Evolutionary conservation across 345 rosid species (phyloP), one percentile per base, ranked within the genome.

Genomic region (Rubroshorea leprosula): DNA sequence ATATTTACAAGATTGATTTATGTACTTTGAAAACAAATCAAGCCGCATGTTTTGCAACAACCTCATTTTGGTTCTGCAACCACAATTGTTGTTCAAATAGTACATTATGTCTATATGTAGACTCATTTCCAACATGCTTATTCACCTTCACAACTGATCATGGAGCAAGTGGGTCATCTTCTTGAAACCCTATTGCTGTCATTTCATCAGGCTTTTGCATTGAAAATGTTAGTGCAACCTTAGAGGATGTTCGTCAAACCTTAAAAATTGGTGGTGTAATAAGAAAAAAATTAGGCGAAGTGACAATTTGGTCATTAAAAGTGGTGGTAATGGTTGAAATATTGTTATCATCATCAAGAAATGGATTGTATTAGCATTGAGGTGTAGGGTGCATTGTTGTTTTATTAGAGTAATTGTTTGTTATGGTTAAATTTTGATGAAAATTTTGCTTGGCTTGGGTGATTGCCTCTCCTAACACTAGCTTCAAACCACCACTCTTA

Each of bases 31-130:
- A n/a, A n/a, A n/a, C n/a, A n/a, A n/a, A n/a, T 80, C 70, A 78
- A 44, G 61, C 35, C 44, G 66, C 46, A 51, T 75, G 82, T 65
- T 84, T 88, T 20, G 86, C 72, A 15, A 91, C 81, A 45, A 92
- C 86, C 76, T 75, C 83, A 66, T 77, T 80, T 66, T 92, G 92
- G 61, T 80, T 68, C 71, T 80, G 79, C 65, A 84, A 66, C 96
- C 98, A 89, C 26, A 80, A 6, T 39, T 80, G 78, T 18, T 84
- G 92, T 67, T 91, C 82, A 47, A 69, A 68, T 65, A 71, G 49
- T 62, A 88, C 47, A 49, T 48, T 73, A 49, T 74, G 72, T 43
- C 74, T 76, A 62, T 80, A 58, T 20, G 64, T 45, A 18, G 66
- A 57, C 23, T 23, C 66, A 44, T 21, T 54, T 38, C 43, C 47